Percentiles rank a stretch among this genome's conserved stretches.
phyloP scores from a whole-genome alignment of 176 grass and related monocot genomes.

The Oryza coarctata region DNA sequence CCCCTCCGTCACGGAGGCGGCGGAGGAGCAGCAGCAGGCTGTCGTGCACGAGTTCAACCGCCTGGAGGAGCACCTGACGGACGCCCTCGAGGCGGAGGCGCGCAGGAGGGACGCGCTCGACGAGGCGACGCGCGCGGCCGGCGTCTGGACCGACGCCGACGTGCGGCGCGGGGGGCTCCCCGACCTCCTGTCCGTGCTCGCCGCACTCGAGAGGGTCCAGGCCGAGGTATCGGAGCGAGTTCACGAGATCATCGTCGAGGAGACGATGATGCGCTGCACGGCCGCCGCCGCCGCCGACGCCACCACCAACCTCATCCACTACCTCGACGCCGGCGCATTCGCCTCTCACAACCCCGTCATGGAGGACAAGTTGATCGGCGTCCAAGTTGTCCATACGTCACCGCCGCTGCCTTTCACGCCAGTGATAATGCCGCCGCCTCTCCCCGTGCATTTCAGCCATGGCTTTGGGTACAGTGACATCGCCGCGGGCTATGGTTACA shows the following conservation, averaged over 20 bases:
- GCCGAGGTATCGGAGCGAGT: neutral
- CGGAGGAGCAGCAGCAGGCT: neutral
- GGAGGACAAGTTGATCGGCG: neutral
- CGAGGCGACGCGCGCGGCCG: slow-evolving; percentile 1
- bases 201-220: slow-evolving; percentile 40
- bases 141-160: slow-evolving; percentile 24
- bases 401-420: neutral
- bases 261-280: neutral
- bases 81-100: slow-evolving; percentile 21
- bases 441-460: neutral
- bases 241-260: slow-evolving; percentile 29
- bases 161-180: neutral
- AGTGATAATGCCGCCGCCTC: neutral
- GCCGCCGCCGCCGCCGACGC: neutral
- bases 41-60: neutral
- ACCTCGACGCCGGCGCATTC: neutral
- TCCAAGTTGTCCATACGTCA: neutral
- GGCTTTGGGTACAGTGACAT: neutral
- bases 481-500: neutral
- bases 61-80: neutral
- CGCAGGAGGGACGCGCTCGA: slow-evolving; percentile 26
- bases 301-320: neutral
- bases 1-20: neutral
- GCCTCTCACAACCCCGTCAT: neutral
- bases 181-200: slow-evolving; percentile 20